Base-by-base conservation (phyloP, 148 eudicot genomes). In the Chenopodium formosanum region DNA sequence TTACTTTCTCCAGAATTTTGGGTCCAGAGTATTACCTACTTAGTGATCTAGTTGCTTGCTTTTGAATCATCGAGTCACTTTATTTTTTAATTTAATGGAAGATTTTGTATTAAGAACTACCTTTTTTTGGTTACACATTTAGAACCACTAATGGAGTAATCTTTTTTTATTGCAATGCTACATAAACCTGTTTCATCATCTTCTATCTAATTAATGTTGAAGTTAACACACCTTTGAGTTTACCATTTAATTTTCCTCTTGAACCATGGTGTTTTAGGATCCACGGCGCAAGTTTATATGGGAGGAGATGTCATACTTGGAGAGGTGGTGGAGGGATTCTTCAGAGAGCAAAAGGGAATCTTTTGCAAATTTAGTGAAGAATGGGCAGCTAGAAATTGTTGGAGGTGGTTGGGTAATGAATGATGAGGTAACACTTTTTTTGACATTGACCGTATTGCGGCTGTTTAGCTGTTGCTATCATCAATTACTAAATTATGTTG, bases 381-480 rank as follows among this genome's bases (percentile, higher is more conserved):
- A 84, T 85, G 98, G 98, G 68, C 99, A 96, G 83, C 78, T 96
- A 71, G 99, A 96, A 86, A 92, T 96, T 85, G 99, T 96, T 73
- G 97, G 98, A 88, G 99, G 99, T 86, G 99, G 99, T 53, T 96
- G 99, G 99, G 99, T 96, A 84, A 96, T 96, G 99, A 96, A 96
- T 85, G 99, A 96, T 83, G 99, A 96, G 99, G 99, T 96, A 89
- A 83, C 50, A 52, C 63, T 19, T 46, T 40, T 2, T 2, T 52
- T 10, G 32, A 60, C 73, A 7, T 78, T 20, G 48, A 74, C 29
- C n/a, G 10, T 46, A 48, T 75, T 53, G 29, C 8, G 14, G 32
- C 48, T 65, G 17, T 68, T 47, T 78, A 70, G 22, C 44, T 56
- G 46, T 48, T 76, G 60, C 74, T 70, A 10, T 73, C 52, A 9